Conservation (phyloP, 768 basidiomycete species). For the Hydnum rufescens region DNA sequence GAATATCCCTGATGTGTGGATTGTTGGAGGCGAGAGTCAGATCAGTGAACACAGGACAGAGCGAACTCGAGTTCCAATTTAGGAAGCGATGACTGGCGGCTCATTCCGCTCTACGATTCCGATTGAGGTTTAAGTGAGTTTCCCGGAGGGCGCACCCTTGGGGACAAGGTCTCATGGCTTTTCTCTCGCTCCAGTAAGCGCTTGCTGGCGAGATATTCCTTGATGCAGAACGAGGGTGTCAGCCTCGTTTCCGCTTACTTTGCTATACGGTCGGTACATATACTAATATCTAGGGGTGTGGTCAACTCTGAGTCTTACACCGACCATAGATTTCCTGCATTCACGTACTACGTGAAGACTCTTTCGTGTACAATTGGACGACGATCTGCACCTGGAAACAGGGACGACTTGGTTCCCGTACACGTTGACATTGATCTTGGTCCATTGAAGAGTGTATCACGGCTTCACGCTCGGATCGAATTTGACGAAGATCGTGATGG, state of each 20-base stretch:
- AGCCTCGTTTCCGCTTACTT: conserved; percentile 1
- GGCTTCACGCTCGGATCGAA: conserved; percentile 87
- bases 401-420: conserved; percentile 1
- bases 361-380: conserved; percentile 88
- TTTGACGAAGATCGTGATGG: conserved; percentile 79
- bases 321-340: conserved; percentile 42
- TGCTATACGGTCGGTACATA: neutral
- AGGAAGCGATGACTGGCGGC: no score
- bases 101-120: no score
- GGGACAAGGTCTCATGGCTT: no score
- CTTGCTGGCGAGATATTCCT: no score
- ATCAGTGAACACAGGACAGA: no score
- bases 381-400: conserved; percentile 26
- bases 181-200: no score
- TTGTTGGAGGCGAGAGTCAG: no score
- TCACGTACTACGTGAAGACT: conserved; percentile 94
- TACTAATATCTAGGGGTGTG: neutral
- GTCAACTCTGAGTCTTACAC: neutral
- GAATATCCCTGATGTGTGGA: no score
- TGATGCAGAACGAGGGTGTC: no score
- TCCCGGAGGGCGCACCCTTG: no score
- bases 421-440: conserved; percentile 55
- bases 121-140: no score
- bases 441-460: conserved; percentile 90
- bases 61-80: no score